Percentiles rank a stretch among this genome's conserved stretches.
Conservation (phyloP, 768 basidiomycete species). For the Cytidiella melzeri region DNA sequence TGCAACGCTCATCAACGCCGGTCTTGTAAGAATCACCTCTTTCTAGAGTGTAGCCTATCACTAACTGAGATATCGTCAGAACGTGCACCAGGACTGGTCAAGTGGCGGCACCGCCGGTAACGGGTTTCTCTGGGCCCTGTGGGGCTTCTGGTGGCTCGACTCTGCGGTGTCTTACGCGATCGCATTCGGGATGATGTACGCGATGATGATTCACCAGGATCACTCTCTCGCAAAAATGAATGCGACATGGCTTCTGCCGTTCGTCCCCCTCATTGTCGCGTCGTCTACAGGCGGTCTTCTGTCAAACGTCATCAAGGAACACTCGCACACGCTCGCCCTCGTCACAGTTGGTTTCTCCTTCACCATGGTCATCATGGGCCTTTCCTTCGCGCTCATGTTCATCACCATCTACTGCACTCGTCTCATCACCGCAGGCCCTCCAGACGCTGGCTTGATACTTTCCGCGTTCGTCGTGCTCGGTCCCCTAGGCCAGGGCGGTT, state of each 20-base stretch:
- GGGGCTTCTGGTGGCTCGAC: constrained; percentile 51
- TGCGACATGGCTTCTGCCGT: constrained; percentile 44
- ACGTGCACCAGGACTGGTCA: constrained; percentile 28
- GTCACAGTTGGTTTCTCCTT: constrained; percentile 39
- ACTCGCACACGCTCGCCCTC: constrained; percentile 32
- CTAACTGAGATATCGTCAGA: constrained; percentile 15
- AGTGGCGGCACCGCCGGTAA: constrained; percentile 28
- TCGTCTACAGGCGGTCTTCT: constrained; percentile 45
- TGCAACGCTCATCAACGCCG: constrained; percentile 37
- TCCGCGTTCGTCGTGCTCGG: constrained; percentile 46
- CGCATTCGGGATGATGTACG: constrained; percentile 44
- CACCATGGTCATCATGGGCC: constrained; percentile 39
- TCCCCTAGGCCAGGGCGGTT: constrained; percentile 48
- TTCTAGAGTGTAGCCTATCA: too few relatives aligned
- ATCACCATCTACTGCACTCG: constrained; percentile 42
- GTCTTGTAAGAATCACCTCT: constrained; percentile 27
- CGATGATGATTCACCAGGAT: constrained; percentile 41
- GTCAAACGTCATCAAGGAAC: constrained; percentile 30
- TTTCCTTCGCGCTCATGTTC: constrained; percentile 43
- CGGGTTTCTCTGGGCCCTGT: constrained; percentile 34
- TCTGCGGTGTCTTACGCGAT: constrained; percentile 33
- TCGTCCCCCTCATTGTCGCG: constrained; percentile 48
- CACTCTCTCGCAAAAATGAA: constrained; percentile 36
- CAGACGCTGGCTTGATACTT: constrained; percentile 33
- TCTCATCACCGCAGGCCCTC: constrained; percentile 35